Base-by-base conservation (phyloP, 805 yeast species). In the Yarrowia sp. region DNA sequence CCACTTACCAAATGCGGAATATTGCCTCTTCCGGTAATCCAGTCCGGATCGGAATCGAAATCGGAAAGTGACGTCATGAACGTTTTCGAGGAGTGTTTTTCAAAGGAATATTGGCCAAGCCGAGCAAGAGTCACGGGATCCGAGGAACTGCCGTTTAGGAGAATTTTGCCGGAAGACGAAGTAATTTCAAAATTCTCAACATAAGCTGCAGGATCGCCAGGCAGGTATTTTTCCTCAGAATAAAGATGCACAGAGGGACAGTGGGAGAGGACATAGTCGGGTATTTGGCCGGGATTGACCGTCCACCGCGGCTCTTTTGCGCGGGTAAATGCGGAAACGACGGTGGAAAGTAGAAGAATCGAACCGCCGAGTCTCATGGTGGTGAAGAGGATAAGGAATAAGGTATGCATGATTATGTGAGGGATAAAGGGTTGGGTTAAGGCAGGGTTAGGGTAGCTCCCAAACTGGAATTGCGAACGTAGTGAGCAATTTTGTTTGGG, bases 151-250 rank as follows among this genome's bases (percentile, higher is more conserved):
- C 46, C 64, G 56, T 70, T 50, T 65, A 70, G 75, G 76, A 77
- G 82, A 71, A 45, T 78, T 70, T 40, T 73, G 66, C 67, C 79
- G 67, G 49, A 73, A 7, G 32, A 15, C 0, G 32, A 35, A 22
- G 83, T 83, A 22, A 89, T 82, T 71, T 84, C 84, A 78, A 91
- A 90, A 75, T 91, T 85, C 8, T 79, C 79, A 8, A 91, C 92
- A 76, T 79, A 94, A 69, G 89, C 85, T 38, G 81, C 83, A 48
- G 92, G 83, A 74, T 92, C 96, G 73, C 91, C 91, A 0, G 99
- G 97, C 72, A 89, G 80, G 75, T 93, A 94, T 67, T 82, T 78
- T 74, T 94, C 99, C 75, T 94, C 99, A 0, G 96, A 87, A 79
- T 94, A 93, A 11, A 94, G 81, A 75, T 91, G 91, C 2, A 94